Base-by-base conservation (phyloP, 2,329 filamentous ascomycete species). In the Talaromyces sp. region DNA sequence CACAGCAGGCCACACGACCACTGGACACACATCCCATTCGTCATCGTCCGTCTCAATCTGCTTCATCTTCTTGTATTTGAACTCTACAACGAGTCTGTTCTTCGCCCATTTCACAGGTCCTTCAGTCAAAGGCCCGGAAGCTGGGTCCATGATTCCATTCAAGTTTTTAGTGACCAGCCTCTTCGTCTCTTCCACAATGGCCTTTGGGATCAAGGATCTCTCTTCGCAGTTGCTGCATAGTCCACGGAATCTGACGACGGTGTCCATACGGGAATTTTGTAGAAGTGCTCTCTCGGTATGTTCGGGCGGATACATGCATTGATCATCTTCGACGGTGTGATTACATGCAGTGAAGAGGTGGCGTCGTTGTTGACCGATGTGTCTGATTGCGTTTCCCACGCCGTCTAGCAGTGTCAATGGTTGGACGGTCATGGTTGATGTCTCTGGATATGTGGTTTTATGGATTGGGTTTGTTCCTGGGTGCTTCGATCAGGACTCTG, bases 231-330 rank as follows among this genome's bases (percentile, higher is more conserved):
- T 33, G 25, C 40, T 59, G 43, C 57, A 59, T 11, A 33, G 22
- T 9, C 51, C 43, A 8, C 17, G n/a, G 22, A 53, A 59, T 13
- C 22, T 22, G 28, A 58, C 56, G 9, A 48, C 11, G 6, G 36
- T 13, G 22, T 37, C 36, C 13, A n/a, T 31, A 15, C 13, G 37
- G 15, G 21, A 13, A 19, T 54, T 58, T 19, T 33, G 8, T 10
- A 25, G 39, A 40, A 58, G 21, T 3, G 2, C n/a, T 28, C 9
- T 17, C 3, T 19, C 45, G 7, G 41, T 56, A 25, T 59, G 57
- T 10, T 45, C 25, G 37, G 57, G 57, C 36, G 58, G 58, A 28
- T 43, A 53, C n/a, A 56, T 28, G 46, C 53, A 60, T 10, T 46
- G 19, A 22, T 59, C 7, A 10, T 52, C 46, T 22, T 59, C 57